A percentile compares a stretch with the other conserved stretches of the same genome.
These are phyloP conservation scores for Fusarium coffeatum DNA, from an alignment of 2,329 filamentous ascomycete species.

Conservation along the genomic window DNA sequence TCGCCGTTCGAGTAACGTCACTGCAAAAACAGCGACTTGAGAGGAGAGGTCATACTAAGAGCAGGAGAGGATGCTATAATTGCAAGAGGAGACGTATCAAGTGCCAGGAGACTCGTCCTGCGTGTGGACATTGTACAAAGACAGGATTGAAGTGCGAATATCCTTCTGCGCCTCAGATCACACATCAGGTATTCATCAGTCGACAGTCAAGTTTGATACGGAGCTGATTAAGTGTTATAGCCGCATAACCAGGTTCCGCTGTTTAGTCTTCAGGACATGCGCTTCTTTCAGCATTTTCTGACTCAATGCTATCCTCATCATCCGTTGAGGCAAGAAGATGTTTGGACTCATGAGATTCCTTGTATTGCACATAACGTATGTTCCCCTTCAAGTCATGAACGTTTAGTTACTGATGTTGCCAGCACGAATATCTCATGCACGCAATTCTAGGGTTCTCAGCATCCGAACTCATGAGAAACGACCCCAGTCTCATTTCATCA, in stretches of 20 bases:
- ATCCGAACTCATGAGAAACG: slow-evolving; percentile 68
- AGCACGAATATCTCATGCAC: slow-evolving; percentile 77
- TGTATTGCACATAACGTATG: slow-evolving; percentile 73
- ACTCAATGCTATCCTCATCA: slow-evolving; percentile 71
- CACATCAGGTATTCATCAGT: slow-evolving; percentile 59
- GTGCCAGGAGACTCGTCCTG: slow-evolving; percentile 74
- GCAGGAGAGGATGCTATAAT: slow-evolving; percentile 72
- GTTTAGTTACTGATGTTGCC: slow-evolving; percentile 14
- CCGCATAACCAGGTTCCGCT: slow-evolving; percentile 68
- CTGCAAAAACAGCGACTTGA: slow-evolving; percentile 56
- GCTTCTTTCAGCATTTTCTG: slow-evolving; percentile 75
- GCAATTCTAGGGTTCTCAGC: slow-evolving; percentile 75
- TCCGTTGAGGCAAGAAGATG: slow-evolving; percentile 71
- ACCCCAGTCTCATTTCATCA: slow-evolving; percentile 63
- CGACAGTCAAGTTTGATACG: background rate
- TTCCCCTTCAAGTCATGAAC: background rate
- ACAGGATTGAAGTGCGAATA: slow-evolving; percentile 73
- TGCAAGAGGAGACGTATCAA: slow-evolving; percentile 74
- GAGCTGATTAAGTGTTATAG: slow-evolving; percentile 46
- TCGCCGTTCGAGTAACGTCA: slow-evolving; percentile 24
- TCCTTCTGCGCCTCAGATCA: slow-evolving; percentile 62
- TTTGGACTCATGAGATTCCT: slow-evolving; percentile 76
- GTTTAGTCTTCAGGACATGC: slow-evolving; percentile 73
- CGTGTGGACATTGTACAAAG: slow-evolving; percentile 72
- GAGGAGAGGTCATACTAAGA: slow-evolving; percentile 74